Base-by-base conservation (phyloP, 2,329 filamentous ascomycete genomes). In the Claviceps pazoutovae region DNA sequence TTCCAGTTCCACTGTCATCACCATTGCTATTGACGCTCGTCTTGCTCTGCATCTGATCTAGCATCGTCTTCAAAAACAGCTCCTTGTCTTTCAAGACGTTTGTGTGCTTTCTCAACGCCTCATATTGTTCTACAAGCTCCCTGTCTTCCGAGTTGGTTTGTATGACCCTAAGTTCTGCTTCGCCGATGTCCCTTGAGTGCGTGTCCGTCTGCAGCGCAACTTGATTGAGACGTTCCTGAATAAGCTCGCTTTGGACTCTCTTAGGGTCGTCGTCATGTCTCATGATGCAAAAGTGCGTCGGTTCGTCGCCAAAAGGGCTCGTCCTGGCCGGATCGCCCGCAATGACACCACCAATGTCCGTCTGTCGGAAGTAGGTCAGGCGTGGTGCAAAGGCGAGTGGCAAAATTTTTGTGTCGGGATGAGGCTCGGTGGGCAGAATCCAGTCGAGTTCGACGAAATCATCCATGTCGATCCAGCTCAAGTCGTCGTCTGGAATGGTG, bases 381-480 rank as follows among this genome's bases (percentile, higher is more conserved):
- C 93, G 81, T n/a, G 93, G 94, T 19, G 91, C 88, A 61, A 84
- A 97, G 0, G 87, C 90, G 8, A 98, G 76, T 0, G 94, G 94
- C 51, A 98, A 69, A 46, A 98, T 98, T 66, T 93, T 90, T 0
- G 91, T 97, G 58, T 94, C 85, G 0, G 91, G 90, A 58, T 95
- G 94, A 36, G 85, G 81, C 62, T 95, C 88, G 14, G 88, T 85
- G 0, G 91, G 91, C 23, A 96, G 70, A 51, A 95, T 90, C 91
- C 91, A 97, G 64, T 96, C 94, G 21, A 98, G 72, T 66, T 98
- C 93, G 34, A 98, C 90, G 67, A 98, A 98, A 64, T 98, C 93
- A 63, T 98, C 93, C 89, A 98, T 97, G 62, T 98, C 93, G 56
- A 98, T 90, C 93, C 93, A 98, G 51, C 84, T 89, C 58, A 89